These are phyloP conservation scores for Mrakia blollopis DNA, from an alignment of 768 basidiomycete genomes.

Conservation along the genomic window DNA sequence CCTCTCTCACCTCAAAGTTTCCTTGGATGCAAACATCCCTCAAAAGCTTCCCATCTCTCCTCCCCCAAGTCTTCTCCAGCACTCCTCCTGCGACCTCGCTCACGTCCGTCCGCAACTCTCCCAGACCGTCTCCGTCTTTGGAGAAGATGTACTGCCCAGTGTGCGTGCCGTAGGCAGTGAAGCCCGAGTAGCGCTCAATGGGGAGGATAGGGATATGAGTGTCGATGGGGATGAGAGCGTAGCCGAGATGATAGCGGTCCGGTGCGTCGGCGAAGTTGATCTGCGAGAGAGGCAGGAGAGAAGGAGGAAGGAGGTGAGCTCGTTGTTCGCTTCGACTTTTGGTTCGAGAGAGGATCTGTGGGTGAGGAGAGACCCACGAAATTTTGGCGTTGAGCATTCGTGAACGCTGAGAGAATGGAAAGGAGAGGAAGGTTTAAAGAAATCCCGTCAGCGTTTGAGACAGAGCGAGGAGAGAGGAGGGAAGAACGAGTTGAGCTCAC, in stretches of 20 bases:
- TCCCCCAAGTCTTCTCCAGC: neutral
- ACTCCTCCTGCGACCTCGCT: too few relatives aligned
- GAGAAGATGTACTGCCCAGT: neutral
- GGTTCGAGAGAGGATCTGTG: too few relatives aligned
- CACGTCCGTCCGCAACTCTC: neutral
- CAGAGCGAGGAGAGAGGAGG: neutral
- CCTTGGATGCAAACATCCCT: slow-evolving; percentile 16
- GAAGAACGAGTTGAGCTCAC: neutral
- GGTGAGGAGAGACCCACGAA: neutral
- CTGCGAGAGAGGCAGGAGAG: neutral
- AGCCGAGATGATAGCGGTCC: slow-evolving; percentile 13
- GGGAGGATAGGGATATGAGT: slow-evolving; percentile 24
- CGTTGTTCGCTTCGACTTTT: neutral
- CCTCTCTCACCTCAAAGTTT: slow-evolving; percentile 4
- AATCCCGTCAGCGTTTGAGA: neutral
- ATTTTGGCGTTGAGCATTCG: neutral
- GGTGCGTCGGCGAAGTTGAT: neutral
- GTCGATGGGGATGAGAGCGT: neutral
- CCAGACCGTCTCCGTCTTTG: neutral
- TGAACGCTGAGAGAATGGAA: neutral
- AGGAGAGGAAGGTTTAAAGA: neutral
- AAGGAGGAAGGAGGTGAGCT: neutral
- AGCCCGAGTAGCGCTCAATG: neutral
- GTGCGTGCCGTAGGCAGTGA: slow-evolving; percentile 5
- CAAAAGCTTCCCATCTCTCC: slow-evolving; percentile 18